Evolutionary conservation across 306 rosid genomes (phyloP), one percentile per base, ranked within the genome.

Genomic region (Cicer chorassanicum): DNA sequence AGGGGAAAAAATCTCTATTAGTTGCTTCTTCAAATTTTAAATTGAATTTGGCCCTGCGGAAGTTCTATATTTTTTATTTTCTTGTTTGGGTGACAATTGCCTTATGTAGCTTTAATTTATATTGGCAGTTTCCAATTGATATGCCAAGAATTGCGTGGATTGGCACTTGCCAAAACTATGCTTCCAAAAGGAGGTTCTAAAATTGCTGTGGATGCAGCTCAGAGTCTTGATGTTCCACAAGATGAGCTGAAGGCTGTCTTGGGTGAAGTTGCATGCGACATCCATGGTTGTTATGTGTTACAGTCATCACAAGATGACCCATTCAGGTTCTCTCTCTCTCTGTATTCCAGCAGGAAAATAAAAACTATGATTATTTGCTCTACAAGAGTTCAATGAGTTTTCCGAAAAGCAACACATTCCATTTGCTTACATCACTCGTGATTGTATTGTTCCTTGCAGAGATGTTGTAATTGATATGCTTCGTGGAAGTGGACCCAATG

Each of bases 391-490:
- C 40, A 0, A n/a, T 24, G 50, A 44, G 40, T 60, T 60, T 80
- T 19, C 14, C 15, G 18, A 41, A n/a, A 49, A 72, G 72, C 49
- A 24, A 42, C 15, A 14, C 18, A 49, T 69, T 21, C 59, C 59
- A 51, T 82, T 65, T 81, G 43, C 16, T 7, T 29, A 65, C 53
- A 72, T 59, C 65, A 53, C 68, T 73, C 8, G 66, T 44, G 74
- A 54, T 9, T 74, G 50, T 64, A 19, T 57, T 83, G 80, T 65
- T 63, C 44, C 69, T 55, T 86, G 85, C 88, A 90, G 99, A 85
- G 88, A 86, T 75, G 89, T 94, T 56, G 96, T 94, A 10, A 87
- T 94, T 55, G 86, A 86, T 56, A 84, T 92, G 86, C 87, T 92
- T 70, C 83, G 87, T 42, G 88, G 86, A 74, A 82, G 78, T 44